A percentile compares a stretch with the other conserved stretches of the same genome.
Evolutionary conservation across 139 green algal genomes (phyloP).

Genomic region (Closterium sp.): DNA sequence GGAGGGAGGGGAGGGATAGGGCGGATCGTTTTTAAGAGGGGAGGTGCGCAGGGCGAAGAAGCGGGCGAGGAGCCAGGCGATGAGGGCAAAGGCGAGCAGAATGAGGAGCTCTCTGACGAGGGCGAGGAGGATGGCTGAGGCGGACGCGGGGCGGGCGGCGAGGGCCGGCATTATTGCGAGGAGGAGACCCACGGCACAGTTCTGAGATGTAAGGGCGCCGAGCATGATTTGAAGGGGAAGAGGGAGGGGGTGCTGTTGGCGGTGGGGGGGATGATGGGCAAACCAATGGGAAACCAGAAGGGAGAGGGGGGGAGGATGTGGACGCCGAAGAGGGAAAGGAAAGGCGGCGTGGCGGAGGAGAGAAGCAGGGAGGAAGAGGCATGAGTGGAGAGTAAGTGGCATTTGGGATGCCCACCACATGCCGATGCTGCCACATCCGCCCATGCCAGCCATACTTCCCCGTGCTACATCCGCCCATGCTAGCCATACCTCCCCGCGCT

Average conservation of each 20-base stretch:
- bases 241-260: too few species aligned
- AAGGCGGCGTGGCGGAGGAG: too few species aligned
- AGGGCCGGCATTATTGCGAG: constrained; percentile 91
- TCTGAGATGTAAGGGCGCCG: constrained; percentile 87
- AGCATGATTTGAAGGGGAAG: constrained; percentile 76
- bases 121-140: background rate
- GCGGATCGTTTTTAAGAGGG: too few species aligned
- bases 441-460: too few species aligned
- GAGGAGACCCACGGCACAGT: constrained; percentile 89
- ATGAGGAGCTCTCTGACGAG: constrained; percentile 22
- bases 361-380: too few species aligned
- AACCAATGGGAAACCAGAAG: background rate
- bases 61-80: background rate
- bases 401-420: too few species aligned
- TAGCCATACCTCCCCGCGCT: too few species aligned
- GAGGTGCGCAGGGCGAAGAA: background rate
- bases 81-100: constrained; percentile 3
- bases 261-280: background rate
- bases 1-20: too few species aligned
- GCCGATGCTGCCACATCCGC: too few species aligned
- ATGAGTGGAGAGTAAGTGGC: too few species aligned
- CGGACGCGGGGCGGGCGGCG: background rate
- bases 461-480: too few species aligned
- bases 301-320: background rate
- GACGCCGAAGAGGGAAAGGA: background rate